Evolutionary conservation across 768 basidiomycete species (phyloP), one percentile per base, ranked within the genome.

Genomic region (Lactarius hatsudake): DNA sequence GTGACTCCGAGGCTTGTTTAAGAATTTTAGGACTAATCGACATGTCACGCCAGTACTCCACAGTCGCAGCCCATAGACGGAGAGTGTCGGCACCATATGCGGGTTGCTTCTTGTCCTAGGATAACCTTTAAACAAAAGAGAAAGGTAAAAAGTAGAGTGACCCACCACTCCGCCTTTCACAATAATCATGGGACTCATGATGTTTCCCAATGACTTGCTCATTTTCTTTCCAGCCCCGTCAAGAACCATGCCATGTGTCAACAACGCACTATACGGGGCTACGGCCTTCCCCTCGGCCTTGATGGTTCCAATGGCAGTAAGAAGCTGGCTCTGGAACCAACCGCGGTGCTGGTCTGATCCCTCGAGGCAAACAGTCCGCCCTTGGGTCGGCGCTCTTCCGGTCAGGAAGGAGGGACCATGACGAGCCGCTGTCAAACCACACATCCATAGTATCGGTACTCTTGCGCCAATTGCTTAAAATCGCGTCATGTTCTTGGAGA

Each of bases 381-480:
- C 81, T 64, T 9, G 70, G 61, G 57, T 71, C 71, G 28, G 74
- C 78, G 20, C 79, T 76, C 23, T 76, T 80, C 59, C 80, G 78
- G 43, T 78, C 78, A 7, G 72, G 70, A 20, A 96, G 78, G 81
- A 93, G 83, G 2, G 93, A 88, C 96, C 96, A 99, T 4, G 95
- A 92, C 2, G 91, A 88, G 5, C 96, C 96, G 72, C 93, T 96
- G 77, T 99, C 96, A 71, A 98, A 98, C 96, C 96, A 99, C 18
- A 99, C 96, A 75, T 99, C 96, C 88, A 98, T 94, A 2, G 96
- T 99, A 75, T 99, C 96, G 2, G 85, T 88, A 10, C 95, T 90
- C 75, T 94, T 95, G 57, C 79, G 77, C 86, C 89, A 95, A 43
- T 65, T 65, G 28, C 34, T 56, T 54, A 13, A 30, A 59, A 60